Percentiles rank a stretch among this genome's conserved stretches.
These are phyloP conservation scores for Nakaseomyces kungkrabaensis DNA, from an alignment of 1,139 yeast species.

Conservation along the genomic window DNA sequence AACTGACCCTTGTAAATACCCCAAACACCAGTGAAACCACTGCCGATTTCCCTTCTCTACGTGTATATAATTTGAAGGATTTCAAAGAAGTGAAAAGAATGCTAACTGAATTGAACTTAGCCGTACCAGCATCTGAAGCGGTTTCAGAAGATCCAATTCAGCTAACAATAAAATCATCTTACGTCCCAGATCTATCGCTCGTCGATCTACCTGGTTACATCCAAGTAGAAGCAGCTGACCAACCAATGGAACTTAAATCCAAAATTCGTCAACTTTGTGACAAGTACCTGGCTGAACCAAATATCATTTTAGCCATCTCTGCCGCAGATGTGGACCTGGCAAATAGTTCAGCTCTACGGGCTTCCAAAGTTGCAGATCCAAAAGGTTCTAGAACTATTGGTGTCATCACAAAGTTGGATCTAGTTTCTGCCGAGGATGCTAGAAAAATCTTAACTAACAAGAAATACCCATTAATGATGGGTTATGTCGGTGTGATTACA, in stretches of 20 bases:
- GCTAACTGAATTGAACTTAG: slow-evolving; percentile 77
- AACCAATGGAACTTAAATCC: slow-evolving; percentile 72
- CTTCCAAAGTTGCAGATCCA: slow-evolving; percentile 97
- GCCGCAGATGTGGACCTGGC: slow-evolving; percentile 98
- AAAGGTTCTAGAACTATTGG: slow-evolving; percentile 96
- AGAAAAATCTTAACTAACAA: slow-evolving; percentile 58
- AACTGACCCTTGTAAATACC: slow-evolving; percentile 79
- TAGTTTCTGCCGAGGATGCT: slow-evolving; percentile 72
- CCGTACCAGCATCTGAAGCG: slow-evolving; percentile 79
- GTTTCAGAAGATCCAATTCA: slow-evolving; percentile 89
- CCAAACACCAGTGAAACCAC: slow-evolving; percentile 70
- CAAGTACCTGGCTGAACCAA: slow-evolving; percentile 80
- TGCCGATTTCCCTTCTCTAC: slow-evolving; percentile 90
- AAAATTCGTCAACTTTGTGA: slow-evolving; percentile 76
- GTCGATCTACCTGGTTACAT: slow-evolving; percentile 97
- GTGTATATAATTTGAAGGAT: slow-evolving; percentile 72
- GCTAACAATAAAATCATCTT: slow-evolving; percentile 79
- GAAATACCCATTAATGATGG: slow-evolving; percentile 86
- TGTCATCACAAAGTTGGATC: slow-evolving; percentile 85
- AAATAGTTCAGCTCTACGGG: slow-evolving; percentile 89
- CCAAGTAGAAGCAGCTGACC: slow-evolving; percentile 94
- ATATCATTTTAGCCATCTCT: slow-evolving; percentile 87
- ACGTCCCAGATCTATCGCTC: slow-evolving; percentile 85
- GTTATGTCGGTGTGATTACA: slow-evolving; percentile 94
- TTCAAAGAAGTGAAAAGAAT: slow-evolving; percentile 81